Conservation (phyloP, 192 early-diverging fungal genomes). For the Rhizophagus clarus region DNA sequence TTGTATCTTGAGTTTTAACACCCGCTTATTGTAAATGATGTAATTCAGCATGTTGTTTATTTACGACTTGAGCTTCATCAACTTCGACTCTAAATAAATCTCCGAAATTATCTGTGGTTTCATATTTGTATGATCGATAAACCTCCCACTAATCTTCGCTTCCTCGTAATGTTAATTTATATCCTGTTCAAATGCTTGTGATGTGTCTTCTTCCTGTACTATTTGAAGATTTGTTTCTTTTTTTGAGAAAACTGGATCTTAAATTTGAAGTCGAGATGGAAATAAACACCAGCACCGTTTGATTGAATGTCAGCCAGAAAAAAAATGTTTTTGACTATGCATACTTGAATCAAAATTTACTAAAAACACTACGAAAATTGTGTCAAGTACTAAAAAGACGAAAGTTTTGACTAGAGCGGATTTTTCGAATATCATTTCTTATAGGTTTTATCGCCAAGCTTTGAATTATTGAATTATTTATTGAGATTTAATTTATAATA, state of each 20-base stretch:
- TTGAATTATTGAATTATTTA: too few relatives aligned
- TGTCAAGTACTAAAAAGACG: not conserved
- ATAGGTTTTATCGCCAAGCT: too few relatives aligned
- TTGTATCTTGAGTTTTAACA: not conserved
- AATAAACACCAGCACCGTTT: too few relatives aligned
- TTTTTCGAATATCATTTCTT: not conserved
- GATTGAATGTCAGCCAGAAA: too few relatives aligned
- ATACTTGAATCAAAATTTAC: not conserved
- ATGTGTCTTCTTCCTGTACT: not conserved
- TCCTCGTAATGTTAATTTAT: constrained; percentile 10
- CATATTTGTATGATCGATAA: constrained; percentile 12
- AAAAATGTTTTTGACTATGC: not conserved
- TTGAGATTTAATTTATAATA: too few relatives aligned
- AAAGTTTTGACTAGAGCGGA: not conserved
- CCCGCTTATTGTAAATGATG: constrained; percentile 1
- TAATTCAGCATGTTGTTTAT: constrained; percentile 18
- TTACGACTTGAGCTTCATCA: constrained; percentile 1
- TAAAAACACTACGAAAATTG: not conserved
- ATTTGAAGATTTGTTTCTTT: not conserved
- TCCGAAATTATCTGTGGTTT: not conserved
- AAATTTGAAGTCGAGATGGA: too few relatives aligned
- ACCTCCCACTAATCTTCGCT: constrained; percentile 15
- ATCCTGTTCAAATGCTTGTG: not conserved
- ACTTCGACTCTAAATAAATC: constrained; percentile 5
- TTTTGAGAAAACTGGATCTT: not conserved